Evolutionary conservation across 2,329 filamentous ascomycete species (phyloP), one percentile per base, ranked within the genome.

Genomic region (Lasiodiplodia hormozganensis): DNA sequence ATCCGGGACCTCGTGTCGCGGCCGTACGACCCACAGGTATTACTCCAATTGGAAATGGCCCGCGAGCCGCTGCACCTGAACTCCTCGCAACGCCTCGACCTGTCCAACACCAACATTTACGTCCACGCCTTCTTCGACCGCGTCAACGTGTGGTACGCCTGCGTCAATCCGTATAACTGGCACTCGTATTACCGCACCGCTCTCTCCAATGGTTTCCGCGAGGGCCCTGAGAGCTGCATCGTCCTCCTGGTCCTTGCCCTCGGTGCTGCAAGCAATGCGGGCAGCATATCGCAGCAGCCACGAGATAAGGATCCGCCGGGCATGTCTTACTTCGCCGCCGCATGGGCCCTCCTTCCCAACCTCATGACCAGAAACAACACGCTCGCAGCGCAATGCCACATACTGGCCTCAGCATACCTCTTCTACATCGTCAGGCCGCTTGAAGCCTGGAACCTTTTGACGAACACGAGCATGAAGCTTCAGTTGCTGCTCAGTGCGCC

Each of bases 111-210:
- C 1, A 86, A 89, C 57, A 86, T 89, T 4, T 94, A 94, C 76
- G 90, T 93, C 51, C 89, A 92, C 75, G 90, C 92, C 1, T 95
- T 93, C 78, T 96, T 95, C 74, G 89, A 91, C 69, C 86, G 90
- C 52, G 92, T 94, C 69, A 95, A 95, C 72, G 86, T 94, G 3
- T 95, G 92, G 90, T 95, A 95, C 74, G 92, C 92, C 11, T 93
- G 91, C 73, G 91, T 96, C 40, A 94, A 94, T 76, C 92, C 92
- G 0, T 92, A 92, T 77, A 92, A 89, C 1, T 96, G 92, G 92
- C 85, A 87, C 52, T 88, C 85, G 69, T 90, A 93, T 76, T 94
- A 94, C 76, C 88, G 89, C 34, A 90, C 86, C 4, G 92, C 92
- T 0, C 84, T 94, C 7, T 90, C 90, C 2, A 90, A 90, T 72